A percentile compares a stretch with the other conserved stretches of the same genome.
These are phyloP conservation scores for Rheum nobile DNA, from an alignment of 148 eudicot genomes.

Conservation along the genomic window DNA sequence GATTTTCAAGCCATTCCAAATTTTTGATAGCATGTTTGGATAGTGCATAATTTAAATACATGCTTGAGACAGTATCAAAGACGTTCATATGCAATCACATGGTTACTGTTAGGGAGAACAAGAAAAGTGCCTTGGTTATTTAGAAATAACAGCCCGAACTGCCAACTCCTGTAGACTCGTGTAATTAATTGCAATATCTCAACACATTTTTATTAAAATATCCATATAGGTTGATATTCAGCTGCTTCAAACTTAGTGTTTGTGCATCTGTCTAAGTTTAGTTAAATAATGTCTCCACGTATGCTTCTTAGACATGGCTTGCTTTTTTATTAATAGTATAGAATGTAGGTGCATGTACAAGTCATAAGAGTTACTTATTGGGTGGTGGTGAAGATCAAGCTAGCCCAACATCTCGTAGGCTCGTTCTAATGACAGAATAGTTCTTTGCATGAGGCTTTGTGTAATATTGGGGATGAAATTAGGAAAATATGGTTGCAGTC, in stretches of 20 bases:
- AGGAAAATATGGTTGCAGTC: constrained; percentile 87
- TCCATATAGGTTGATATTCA: neutral
- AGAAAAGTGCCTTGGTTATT: neutral
- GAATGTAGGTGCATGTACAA: too few species aligned
- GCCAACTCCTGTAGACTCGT: neutral
- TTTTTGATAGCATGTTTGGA: too few species aligned
- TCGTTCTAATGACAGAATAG: constrained; percentile 71
- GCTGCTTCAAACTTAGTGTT: neutral
- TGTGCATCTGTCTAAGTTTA: neutral
- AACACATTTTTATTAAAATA: neutral
- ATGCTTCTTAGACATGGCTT: too few species aligned
- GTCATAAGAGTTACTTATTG: too few species aligned
- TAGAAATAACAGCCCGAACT: neutral
- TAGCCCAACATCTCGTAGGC: too few species aligned
- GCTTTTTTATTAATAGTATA: too few species aligned
- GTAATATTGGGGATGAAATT: constrained; percentile 49
- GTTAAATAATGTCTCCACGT: too few species aligned
- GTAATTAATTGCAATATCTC: neutral
- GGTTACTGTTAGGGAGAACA: neutral
- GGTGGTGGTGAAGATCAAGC: too few species aligned
- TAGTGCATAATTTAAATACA: neutral
- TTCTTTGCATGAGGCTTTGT: constrained; percentile 69
- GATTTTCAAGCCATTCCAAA: constrained; percentile 82
- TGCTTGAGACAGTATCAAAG: neutral
- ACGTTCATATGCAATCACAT: neutral